Evolutionary conservation across 192 early-diverging fungal species (phyloP), one percentile per base, ranked within the genome.

Genomic region (Gryganskiella cystojenkinii): DNA sequence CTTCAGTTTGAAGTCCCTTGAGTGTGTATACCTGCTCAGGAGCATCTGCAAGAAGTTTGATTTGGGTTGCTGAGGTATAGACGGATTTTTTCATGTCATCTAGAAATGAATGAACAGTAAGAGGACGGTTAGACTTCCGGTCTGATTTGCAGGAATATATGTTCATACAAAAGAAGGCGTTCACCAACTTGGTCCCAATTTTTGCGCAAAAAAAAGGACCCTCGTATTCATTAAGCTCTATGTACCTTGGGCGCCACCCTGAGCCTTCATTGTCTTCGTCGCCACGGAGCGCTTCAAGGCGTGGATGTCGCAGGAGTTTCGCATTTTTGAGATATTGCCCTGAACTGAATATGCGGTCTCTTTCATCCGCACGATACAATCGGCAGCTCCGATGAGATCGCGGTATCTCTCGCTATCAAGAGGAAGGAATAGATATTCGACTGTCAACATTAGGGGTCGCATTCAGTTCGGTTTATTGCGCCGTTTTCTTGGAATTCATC

Each of bases 301-400:
- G 15, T 90, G 56, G 27, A 87, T 79, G 72, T 89, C 79, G 67
- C 91, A 90, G n/a, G 79, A 70, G 35, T 64, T 69, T 31, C 86
- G 82, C 82, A 93, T 88, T 2, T 67, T 54, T n/a, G 82, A 61
- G 28, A 95, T 84, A 17, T 85, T 87, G 37, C 61, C 65, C 61
- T 88, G 80, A 47, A 95, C 78, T 30, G 71, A 42, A 7, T 76
- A 56, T 11, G 91, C 83, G 22, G 83, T 85, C 20, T 82, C 71
- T 45, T 83, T 83, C 94, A 96, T 96, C 17, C 82, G 64, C 13
- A 87, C 83, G 30, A 96, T 94, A 43, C 90, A 83, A 62, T 96
- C 94, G 4, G 94, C 92, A 1, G 94, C 94, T 25, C 90, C 88
- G 49, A 96, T 93, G 46, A 96, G 64, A 62, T 96, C 94, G n/a